Evolutionary conservation across 2,329 filamentous ascomycete genomes (phyloP), one percentile per base, ranked within the genome.

Genomic region (Cephalotrichum gorgonifer): DNA sequence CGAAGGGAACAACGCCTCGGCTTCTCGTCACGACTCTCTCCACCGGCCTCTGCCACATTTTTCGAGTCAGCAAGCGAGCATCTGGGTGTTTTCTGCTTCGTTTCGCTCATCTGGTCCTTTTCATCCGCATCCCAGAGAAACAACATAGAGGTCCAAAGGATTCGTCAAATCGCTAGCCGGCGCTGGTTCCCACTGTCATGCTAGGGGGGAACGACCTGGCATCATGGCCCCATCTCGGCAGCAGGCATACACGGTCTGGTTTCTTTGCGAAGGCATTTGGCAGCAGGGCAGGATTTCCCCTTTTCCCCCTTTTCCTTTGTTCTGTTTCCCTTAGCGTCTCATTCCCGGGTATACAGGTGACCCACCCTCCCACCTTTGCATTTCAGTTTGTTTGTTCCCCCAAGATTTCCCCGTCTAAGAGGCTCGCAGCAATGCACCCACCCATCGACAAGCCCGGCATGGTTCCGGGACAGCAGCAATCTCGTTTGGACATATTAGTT

Each of bases 401-500:
- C 17, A 42, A 44, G 30, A 45, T 45, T 45, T 45, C 30, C 43
- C 46, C 43, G 47, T 51, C 39, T 49, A 49, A 49, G 49, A 53
- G 49, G 48, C 51, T 44, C 47, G 51, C 51, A 53, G 51, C 51
- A 50, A 53, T 53, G 51, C 51, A 50, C 35, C 48, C 22, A 39
- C 35, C n/a, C 25, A 23, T 44, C 49, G 35, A 44, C 44, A 39
- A 47, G 45, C 38, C 44, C 33, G 42, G 46, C 50, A 46, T 43
- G 46, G 46, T 33, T 33, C 47, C 44, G 41, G 43, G 45, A 50
- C 48, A 43, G 46, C 42, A 47, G 28, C 41, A 26, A 26, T 41
- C 31, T 46, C 38, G 39, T 17, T 38, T 47, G 31, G 38, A 47
- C 26, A 39, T 30, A 23, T 33, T 23, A 17, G 26, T 25, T 39